phyloP scores from a whole-genome alignment of 1,139 yeast genomes.

The Nakaseomyces bracarensis region DNA sequence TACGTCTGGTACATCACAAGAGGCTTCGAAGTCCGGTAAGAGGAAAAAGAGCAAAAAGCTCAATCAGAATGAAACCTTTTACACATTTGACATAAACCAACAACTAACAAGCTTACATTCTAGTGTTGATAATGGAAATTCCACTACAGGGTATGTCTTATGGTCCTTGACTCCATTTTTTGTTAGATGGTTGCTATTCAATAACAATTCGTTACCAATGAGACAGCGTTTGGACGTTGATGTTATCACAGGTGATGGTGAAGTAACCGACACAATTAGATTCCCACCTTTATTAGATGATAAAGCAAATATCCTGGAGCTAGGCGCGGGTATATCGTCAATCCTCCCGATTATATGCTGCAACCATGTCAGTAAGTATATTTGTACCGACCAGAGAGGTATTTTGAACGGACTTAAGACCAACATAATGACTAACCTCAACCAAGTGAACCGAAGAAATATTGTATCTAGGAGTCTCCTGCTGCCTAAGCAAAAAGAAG shows the following conservation, averaged over 20 bases:
- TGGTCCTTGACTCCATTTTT: slow-evolving; percentile 32
- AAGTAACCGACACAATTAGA: slow-evolving; percentile 2
- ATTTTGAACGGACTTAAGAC: slow-evolving; percentile 23
- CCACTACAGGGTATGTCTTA: slow-evolving; percentile 32
- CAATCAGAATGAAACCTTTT: neutral
- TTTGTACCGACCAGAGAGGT: slow-evolving; percentile 31
- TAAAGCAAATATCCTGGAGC: slow-evolving; percentile 21
- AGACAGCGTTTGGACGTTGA: slow-evolving; percentile 14
- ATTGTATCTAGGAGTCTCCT: slow-evolving; percentile 14
- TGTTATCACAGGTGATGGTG: slow-evolving; percentile 1
- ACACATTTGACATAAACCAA: neutral
- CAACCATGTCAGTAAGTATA: slow-evolving; percentile 25
- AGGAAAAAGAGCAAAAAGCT: neutral
- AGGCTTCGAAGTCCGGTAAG: neutral
- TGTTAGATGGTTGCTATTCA: slow-evolving; percentile 27
- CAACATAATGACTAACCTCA: slow-evolving; percentile 23
- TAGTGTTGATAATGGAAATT: slow-evolving; percentile 25
- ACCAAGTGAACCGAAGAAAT: slow-evolving; percentile 19
- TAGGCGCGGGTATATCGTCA: slow-evolving; percentile 31
- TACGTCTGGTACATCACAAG: neutral
- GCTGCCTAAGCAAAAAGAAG: too few relatives aligned
- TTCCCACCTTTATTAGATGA: slow-evolving; percentile 8
- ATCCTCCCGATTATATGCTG: slow-evolving; percentile 24
- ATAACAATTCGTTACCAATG: slow-evolving; percentile 15
- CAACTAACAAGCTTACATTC: slow-evolving; percentile 25